phyloP scores from a whole-genome alignment of 257 asterid genomes.

The Lithospermum erythrorhizon region DNA sequence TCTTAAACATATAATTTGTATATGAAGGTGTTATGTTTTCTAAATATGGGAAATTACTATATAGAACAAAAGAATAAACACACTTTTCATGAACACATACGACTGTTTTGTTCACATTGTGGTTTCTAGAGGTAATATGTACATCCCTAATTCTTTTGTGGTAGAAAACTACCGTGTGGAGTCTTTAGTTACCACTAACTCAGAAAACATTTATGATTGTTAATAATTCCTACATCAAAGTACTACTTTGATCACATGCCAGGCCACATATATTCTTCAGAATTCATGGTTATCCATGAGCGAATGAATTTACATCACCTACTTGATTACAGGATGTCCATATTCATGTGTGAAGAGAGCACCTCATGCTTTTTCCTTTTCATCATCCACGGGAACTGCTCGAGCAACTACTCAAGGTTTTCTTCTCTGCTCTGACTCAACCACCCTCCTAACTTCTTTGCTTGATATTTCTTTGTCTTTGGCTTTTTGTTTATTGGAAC shows the following conservation, averaged over 20 bases:
- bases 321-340: constrained; percentile 59
- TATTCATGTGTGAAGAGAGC: constrained; percentile 76
- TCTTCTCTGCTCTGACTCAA: background rate
- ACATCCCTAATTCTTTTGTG: no score
- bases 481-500: background rate
- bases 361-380: constrained; percentile 64
- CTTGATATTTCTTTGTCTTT: background rate
- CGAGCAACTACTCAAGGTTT: constrained; percentile 70
- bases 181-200: no score
- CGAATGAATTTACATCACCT: background rate
- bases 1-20: no score
- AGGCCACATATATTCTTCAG: background rate
- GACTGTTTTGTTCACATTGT: no score
- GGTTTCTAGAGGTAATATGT: no score
- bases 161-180: no score
- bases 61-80: no score
- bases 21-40: no score
- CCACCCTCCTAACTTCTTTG: background rate
- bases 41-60: no score
- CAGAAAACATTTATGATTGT: no score
- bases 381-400: constrained; percentile 62
- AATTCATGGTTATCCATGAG: background rate
- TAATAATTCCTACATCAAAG: no score
- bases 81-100: no score
- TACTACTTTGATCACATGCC: background rate